These are phyloP conservation scores for Abrus pulchellus DNA, from an alignment of 306 rosid species.

Conservation along the genomic window DNA sequence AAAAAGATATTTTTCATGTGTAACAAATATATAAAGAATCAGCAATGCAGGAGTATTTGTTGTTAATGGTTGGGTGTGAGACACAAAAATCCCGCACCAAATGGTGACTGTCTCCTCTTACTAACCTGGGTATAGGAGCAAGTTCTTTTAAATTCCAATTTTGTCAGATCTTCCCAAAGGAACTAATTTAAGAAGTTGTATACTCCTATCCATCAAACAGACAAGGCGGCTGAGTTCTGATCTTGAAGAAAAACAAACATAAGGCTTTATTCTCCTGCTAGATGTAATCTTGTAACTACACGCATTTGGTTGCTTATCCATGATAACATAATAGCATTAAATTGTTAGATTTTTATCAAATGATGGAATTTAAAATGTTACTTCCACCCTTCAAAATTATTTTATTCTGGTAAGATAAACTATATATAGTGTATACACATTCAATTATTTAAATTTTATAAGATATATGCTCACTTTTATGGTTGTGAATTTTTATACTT, in stretches of 20 bases:
- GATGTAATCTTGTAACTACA: neutral
- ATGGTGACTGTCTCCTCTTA: too few relatives aligned
- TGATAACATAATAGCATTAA: neutral
- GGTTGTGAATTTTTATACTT: neutral
- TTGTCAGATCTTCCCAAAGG: too few relatives aligned
- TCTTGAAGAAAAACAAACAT: neutral
- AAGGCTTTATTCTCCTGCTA: neutral
- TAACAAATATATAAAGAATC: too few relatives aligned
- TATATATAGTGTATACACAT: neutral
- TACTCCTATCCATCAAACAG: too few relatives aligned
- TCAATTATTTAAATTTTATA: neutral
- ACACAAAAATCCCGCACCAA: too few relatives aligned
- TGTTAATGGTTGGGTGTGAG: too few relatives aligned
- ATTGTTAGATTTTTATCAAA: neutral
- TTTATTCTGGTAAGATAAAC: neutral
- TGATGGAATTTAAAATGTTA: constrained; percentile 6
- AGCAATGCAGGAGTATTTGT: too few relatives aligned
- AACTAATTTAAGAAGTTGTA: neutral
- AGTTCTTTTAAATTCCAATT: too few relatives aligned
- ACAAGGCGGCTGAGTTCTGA: neutral
- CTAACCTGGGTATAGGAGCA: too few relatives aligned
- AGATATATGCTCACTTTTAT: neutral
- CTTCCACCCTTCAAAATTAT: neutral
- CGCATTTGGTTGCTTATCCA: constrained; percentile 8
- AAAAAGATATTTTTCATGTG: too few relatives aligned